Evolutionary conservation across 129 eudicot species (phyloP), one percentile per base, ranked within the genome.

Genomic region (Centrapalus pauciflorus): DNA sequence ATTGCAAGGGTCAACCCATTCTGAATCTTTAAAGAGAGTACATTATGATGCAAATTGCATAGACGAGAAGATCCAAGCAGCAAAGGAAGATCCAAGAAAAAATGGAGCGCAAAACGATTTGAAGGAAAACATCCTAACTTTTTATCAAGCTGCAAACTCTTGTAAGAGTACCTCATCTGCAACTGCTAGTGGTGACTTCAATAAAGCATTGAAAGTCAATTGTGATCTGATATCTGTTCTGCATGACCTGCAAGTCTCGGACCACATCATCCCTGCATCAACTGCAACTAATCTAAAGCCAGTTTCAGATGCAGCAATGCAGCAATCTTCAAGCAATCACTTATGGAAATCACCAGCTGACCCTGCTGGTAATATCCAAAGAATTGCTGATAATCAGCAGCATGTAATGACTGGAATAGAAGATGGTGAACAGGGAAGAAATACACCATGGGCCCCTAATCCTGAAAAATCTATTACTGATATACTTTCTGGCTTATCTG

Each of bases 401-500:
- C 32, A 66, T 66, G 13, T 21, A 46, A 32, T 21, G 41, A 67
- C 32, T 25, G 50, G 62, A 32, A 67, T 21, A 9, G 74, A 52
- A 27, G 27, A 40, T 35, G 43, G 17, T 55, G 41, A 58, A 21
- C 43, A 32, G 64, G 45, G 16, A 46, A 46, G 51, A 67, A 67
- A 40, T 40, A 64, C 28, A 24, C 56, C 73, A 67, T 49, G 64
- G 70, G 76, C 46, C 67, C 55, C 61, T 41, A 55, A 65, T 67
- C 82, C 63, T 72, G 78, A 75, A 54, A 49, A 66, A 49, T 52
- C 28, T 32, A 59, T 35, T 16, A 55, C 19, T 71, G 86, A 77
- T 84, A 67, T 67, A 23, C 64, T 70, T 48, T 56, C 46, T 55
- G 84, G 76, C 64, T 55, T 83, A 30, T 61, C 79, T 7, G 74